phyloP scores from a whole-genome alignment of 1,139 yeast species.

The Lodderomyces elongisporus region DNA sequence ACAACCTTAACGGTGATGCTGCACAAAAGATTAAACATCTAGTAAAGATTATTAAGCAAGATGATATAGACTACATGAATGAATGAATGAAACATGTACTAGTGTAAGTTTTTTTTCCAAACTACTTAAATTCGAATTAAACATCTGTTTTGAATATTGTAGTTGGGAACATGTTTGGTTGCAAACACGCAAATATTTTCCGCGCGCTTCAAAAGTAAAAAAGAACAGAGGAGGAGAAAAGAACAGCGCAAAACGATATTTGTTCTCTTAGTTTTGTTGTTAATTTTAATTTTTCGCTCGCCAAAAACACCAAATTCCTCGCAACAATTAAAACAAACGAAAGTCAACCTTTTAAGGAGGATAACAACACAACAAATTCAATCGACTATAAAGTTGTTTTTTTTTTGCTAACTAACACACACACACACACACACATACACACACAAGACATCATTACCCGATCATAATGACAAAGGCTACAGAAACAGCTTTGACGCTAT shows the following conservation, averaged over 20 bases:
- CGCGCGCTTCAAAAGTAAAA: too few species aligned
- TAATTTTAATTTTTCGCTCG: too few species aligned
- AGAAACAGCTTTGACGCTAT: constrained; percentile 47
- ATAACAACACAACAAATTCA: too few species aligned
- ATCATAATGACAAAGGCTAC: constrained; percentile 64
- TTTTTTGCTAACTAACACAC: too few species aligned
- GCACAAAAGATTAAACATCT: constrained; percentile 36
- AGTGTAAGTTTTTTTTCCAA: neutral
- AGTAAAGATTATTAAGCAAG: constrained; percentile 43
- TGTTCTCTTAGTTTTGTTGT: too few species aligned
- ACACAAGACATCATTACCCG: neutral
- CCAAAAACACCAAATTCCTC: too few species aligned
- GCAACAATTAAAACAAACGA: too few species aligned
- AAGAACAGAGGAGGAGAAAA: too few species aligned
- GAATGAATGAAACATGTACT: neutral
- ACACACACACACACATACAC: neutral
- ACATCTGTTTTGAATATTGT: neutral
- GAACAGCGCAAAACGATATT: too few species aligned
- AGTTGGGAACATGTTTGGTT: neutral
- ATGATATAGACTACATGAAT: constrained; percentile 2
- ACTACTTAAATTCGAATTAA: neutral
- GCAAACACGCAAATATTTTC: too few species aligned
- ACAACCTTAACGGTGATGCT: constrained; percentile 24
- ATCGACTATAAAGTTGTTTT: too few species aligned
- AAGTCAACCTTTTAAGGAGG: too few species aligned